A percentile compares a stretch with the other conserved stretches of the same genome.
phyloP scores from a whole-genome alignment of 2,329 filamentous ascomycete species.

The Amesomyces nigricolor region DNA sequence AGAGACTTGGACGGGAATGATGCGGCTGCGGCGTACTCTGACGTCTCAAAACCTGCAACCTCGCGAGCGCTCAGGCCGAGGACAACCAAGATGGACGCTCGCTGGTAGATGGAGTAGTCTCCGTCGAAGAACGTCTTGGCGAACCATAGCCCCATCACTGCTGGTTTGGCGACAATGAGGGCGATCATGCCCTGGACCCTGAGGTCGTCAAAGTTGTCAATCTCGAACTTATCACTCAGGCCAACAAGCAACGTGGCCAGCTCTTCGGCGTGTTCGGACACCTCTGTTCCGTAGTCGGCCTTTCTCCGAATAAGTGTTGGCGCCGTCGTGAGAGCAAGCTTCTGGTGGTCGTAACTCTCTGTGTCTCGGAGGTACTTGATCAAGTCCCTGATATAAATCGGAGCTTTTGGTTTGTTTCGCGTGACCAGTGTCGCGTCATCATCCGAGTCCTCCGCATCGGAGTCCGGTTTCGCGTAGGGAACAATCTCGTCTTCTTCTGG shows the following conservation, averaged over 20 bases:
- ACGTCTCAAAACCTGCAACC: constrained; percentile 67
- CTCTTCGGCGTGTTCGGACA: constrained; percentile 76
- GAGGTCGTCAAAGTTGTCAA: constrained; percentile 70
- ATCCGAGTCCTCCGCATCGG: constrained; percentile 84
- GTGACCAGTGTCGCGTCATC: constrained; percentile 85
- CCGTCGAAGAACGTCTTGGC: constrained; percentile 82
- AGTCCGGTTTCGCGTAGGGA: constrained; percentile 79
- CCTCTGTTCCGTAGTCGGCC: constrained; percentile 79
- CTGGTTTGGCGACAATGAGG: constrained; percentile 68
- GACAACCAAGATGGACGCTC: constrained; percentile 73
- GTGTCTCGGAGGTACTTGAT: constrained; percentile 72
- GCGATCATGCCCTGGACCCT: constrained; percentile 78
- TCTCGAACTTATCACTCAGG: constrained; percentile 78
- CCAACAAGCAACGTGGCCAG: constrained; percentile 71
- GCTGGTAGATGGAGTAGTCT: constrained; percentile 82
- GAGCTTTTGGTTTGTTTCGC: constrained; percentile 73
- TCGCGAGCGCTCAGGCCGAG: constrained; percentile 79
- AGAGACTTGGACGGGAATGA: constrained; percentile 78
- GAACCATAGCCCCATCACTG: constrained; percentile 77
- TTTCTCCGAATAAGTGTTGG: constrained; percentile 81
- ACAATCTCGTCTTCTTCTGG: constrained; percentile 63
- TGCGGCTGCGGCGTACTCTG: constrained; percentile 43
- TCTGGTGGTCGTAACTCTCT: constrained; percentile 79
- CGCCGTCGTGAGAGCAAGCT: constrained; percentile 70
- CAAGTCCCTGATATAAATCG: constrained; percentile 86